phyloP scores from a whole-genome alignment of 371 early-diverging fungal genomes.

The Gilbertella persicaria region DNA sequence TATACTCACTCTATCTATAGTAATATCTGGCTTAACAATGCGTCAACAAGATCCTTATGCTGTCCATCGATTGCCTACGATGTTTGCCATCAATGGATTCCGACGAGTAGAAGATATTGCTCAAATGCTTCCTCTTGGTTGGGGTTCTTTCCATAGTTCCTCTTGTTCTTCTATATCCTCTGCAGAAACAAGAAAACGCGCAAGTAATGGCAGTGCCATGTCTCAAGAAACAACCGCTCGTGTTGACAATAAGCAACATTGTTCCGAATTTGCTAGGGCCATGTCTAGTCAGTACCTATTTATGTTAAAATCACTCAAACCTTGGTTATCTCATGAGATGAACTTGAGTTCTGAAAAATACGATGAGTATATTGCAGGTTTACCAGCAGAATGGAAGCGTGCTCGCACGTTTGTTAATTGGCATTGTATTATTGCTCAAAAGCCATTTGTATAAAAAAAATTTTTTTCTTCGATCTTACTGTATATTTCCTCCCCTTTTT shows the following conservation, averaged over 20 bases:
- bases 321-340: conserved; percentile 42
- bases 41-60: conserved; percentile 54
- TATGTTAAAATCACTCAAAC: conserved; percentile 34
- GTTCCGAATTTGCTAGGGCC: conserved; percentile 35
- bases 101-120: conserved; percentile 35
- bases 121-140: conserved; percentile 44
- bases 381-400: conserved; percentile 42
- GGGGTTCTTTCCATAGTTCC: conserved; percentile 29
- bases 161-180: neutral
- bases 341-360: conserved; percentile 31
- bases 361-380: conserved; percentile 27
- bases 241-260: neutral
- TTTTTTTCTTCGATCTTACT: neutral
- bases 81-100: conserved; percentile 43
- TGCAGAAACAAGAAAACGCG: conserved; percentile 1
- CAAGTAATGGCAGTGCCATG: neutral
- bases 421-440: conserved; percentile 49
- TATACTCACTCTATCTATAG: conserved; percentile 14
- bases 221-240: neutral
- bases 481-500: neutral
- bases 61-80: conserved; percentile 44
- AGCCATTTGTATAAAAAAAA: conserved; percentile 29
- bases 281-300: conserved; percentile 39
- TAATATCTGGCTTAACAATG: conserved; percentile 32
- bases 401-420: conserved; percentile 45